Evolutionary conservation across 129 eudicot species (phyloP), one percentile per base, ranked within the genome.

Genomic region (Ambrosia trifida): DNA sequence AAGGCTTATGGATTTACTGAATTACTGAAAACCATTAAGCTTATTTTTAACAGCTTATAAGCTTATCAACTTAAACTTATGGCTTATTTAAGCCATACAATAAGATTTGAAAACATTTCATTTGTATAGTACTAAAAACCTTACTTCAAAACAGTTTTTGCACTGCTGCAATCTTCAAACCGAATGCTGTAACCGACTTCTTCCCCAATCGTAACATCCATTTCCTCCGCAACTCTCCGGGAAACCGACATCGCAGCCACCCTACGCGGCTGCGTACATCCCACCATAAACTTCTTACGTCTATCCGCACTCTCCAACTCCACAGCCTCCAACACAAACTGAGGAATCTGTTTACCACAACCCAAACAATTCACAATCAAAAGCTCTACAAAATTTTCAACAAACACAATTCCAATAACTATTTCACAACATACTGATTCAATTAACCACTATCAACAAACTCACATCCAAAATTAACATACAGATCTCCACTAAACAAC

Each of bases 231-330:
- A 73, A 95, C 99, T 47, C 99, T 78, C 33, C 99, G 85, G 44
- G 99, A 95, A 63, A 95, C 99, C 10, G 99, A 95, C 99, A 95
- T 95, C 6, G 99, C 99, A 57, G 99, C 99, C 86, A 95, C 99
- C 76, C 99, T 88, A 20, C 99, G 89, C 30, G 99, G 99, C 76
- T 95, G 99, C 33, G 99, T 95, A 68, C 99, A 95, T 16, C 77
- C 99, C 72, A 95, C 86, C 96, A 95, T 84, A 78, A 64, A 88
- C 57, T 90, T 95, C 84, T 72, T 83, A 9, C 95, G 96, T 3
- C 82, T 59, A 31, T 59, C 65, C 1, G 43, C 78, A 72, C 74
- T 73, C 82, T 86, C 94, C 12, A 84, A 24, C 16, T 95, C 96
- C 41, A 95, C 80, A 66, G 99, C 94, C 64, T 95, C 99, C 75